Evolutionary conservation across 331 rosid species (phyloP).

Genomic region (Erythrophleum ivorense): DNA sequence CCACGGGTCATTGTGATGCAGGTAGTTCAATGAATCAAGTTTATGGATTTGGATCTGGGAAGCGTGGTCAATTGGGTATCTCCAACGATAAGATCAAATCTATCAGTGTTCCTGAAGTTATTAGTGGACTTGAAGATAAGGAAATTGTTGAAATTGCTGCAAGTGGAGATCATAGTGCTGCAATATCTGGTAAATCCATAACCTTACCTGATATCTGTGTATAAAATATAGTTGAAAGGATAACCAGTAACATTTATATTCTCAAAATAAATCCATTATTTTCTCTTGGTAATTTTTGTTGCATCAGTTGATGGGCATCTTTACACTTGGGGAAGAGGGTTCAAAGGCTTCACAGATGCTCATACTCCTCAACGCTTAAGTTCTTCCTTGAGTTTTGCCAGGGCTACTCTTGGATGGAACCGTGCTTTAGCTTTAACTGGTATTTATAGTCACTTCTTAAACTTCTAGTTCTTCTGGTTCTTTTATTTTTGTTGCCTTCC

Average conservation of each 20-base stretch:
- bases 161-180: slow-evolving; percentile 91
- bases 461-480: neutral
- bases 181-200: slow-evolving; percentile 65
- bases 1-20: slow-evolving; percentile 39
- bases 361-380: slow-evolving; percentile 52
- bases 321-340: slow-evolving; percentile 94
- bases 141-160: slow-evolving; percentile 61
- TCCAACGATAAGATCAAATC: slow-evolving; percentile 59
- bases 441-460: slow-evolving; percentile 32
- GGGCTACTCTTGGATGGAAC: slow-evolving; percentile 81
- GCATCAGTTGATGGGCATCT: slow-evolving; percentile 69
- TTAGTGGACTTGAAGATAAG: slow-evolving; percentile 58
- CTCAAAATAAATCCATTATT: slow-evolving; percentile 6
- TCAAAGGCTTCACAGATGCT: slow-evolving; percentile 60
- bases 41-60: slow-evolving; percentile 90
- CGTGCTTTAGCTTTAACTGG: slow-evolving; percentile 79
- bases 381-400: slow-evolving; percentile 43
- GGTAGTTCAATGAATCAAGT: slow-evolving; percentile 55
- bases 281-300: slow-evolving; percentile 2
- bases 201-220: slow-evolving; percentile 30
- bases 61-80: slow-evolving; percentile 89
- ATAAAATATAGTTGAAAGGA: neutral
- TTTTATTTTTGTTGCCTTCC: slow-evolving; percentile 8
- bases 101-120: slow-evolving; percentile 54
- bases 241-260: neutral